Conservation (phyloP, 441 rosid species). For the Pelargonium australe region DNA sequence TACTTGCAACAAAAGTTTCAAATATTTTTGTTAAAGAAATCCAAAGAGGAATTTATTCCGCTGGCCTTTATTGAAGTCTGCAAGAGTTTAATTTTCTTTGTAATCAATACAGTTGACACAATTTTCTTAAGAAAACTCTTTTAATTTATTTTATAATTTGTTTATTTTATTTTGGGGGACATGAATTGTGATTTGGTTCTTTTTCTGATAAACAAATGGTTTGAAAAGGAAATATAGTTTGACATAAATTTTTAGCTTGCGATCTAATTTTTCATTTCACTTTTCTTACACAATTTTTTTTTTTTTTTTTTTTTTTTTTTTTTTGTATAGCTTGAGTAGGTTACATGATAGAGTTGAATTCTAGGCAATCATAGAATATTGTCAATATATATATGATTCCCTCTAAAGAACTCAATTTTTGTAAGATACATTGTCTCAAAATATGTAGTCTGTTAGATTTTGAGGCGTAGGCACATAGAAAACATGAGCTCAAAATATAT, state of each 20-base stretch:
- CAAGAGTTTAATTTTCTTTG: too few species aligned
- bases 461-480: neutral
- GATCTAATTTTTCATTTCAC: neutral
- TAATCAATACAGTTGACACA: too few species aligned
- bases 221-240: neutral
- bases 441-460: neutral
- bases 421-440: neutral
- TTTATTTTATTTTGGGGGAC: too few species aligned
- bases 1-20: neutral
- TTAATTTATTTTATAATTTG: too few species aligned
- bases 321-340: neutral
- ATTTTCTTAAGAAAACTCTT: too few species aligned
- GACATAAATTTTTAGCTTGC: neutral
- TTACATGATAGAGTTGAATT: neutral
- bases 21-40: neutral
- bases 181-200: too few species aligned
- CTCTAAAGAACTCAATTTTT: neutral
- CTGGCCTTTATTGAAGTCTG: neutral
- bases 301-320: neutral
- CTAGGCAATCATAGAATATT: neutral
- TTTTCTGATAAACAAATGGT: too few species aligned
- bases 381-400: neutral
- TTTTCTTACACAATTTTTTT: neutral
- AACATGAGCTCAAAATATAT: neutral
- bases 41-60: neutral